Evolutionary conservation across 108 stramenopile species (phyloP).

Genomic region (Cylindrotheca closterium): DNA sequence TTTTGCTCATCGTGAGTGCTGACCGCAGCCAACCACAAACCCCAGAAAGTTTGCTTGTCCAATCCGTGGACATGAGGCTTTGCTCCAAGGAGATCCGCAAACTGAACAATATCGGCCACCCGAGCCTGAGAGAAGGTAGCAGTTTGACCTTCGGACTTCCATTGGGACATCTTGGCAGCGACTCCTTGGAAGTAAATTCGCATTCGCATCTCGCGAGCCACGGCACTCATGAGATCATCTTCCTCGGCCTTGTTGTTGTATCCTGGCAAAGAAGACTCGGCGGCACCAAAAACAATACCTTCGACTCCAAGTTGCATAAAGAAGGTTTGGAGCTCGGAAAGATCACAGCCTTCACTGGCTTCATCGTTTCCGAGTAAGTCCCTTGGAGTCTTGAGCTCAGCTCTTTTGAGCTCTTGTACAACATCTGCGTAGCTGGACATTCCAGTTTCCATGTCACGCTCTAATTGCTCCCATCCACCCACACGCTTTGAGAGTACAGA

Average conservation of each 20-base stretch:
- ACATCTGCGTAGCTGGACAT: background rate
- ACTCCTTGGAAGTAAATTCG: background rate
- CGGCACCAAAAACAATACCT: background rate
- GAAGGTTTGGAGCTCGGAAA: background rate
- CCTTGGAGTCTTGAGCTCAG: background rate
- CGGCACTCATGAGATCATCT: background rate
- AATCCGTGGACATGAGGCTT: background rate
- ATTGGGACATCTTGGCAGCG: background rate
- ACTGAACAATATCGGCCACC: background rate
- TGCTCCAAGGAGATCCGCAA: background rate
- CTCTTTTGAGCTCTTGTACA: background rate
- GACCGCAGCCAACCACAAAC: background rate
- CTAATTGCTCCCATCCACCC: background rate
- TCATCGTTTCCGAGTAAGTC: background rate
- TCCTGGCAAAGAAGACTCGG: background rate
- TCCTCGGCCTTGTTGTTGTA: background rate
- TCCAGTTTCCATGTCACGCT: background rate
- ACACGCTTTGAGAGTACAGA: background rate
- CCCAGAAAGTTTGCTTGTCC: background rate
- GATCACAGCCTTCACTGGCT: background rate
- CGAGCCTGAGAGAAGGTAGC: background rate
- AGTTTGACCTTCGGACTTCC: background rate
- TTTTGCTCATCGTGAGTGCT: background rate
- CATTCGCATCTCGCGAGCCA: background rate
- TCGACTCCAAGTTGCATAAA: background rate